phyloP scores from a whole-genome alignment of 1,284 basidiomycete species.

The Rhodotorula sp. region DNA sequence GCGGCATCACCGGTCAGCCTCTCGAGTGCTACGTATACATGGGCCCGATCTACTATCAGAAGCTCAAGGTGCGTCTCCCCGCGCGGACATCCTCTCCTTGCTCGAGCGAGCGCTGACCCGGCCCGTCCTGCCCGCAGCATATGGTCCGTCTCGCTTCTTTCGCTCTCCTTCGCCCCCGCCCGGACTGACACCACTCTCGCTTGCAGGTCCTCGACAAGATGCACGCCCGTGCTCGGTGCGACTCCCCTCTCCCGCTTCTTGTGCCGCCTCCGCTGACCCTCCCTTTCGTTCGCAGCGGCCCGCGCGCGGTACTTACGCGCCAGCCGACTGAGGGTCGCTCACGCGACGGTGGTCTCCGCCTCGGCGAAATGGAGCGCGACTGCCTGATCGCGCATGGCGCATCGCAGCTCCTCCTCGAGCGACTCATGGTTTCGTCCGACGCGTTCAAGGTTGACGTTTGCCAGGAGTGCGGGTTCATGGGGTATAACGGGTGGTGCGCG shows the following conservation, averaged over 20 bases:
- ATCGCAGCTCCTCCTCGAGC: conserved; percentile 90
- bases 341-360: conserved; percentile 91
- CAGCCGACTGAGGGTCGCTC: conserved; percentile 98
- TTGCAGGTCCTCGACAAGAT: conserved; percentile 69
- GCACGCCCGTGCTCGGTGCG: conserved; percentile 81
- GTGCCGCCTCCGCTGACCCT: neutral
- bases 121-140: conserved; percentile 54
- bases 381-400: conserved; percentile 71
- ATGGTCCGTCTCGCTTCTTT: conserved; percentile 52
- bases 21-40: conserved; percentile 98
- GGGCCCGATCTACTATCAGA: conserved; percentile 72
- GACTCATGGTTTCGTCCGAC: conserved; percentile 84
- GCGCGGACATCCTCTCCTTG: neutral
- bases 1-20: conserved; percentile 94
- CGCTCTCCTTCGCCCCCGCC: neutral
- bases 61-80: conserved; percentile 69
- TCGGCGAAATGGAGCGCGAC: conserved; percentile 99
- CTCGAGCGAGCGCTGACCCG: conserved; percentile 10
- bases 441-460: conserved; percentile 97
- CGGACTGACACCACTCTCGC: conserved; percentile 16
- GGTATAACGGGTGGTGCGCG: conserved; percentile 64
- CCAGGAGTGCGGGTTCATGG: conserved; percentile 89
- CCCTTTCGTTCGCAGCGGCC: conserved; percentile 62
- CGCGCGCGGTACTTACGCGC: conserved; percentile 91
- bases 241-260: neutral